Evolutionary conservation across 352 stramenopile genomes (phyloP).

Genomic region (Pythium folliculosum): DNA sequence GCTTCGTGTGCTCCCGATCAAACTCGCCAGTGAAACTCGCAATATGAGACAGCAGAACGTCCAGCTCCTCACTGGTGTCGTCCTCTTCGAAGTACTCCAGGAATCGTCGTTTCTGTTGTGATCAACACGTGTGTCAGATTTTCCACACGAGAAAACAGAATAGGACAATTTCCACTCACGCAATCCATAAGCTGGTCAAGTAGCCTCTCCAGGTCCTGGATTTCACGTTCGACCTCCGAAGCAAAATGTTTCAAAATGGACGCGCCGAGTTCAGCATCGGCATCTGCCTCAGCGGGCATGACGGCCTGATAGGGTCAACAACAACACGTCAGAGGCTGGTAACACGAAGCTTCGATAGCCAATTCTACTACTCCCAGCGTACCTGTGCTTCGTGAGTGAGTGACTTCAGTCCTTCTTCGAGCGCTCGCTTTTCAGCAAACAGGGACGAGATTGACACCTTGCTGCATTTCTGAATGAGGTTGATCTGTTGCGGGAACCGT

Average conservation of each 20-base stretch:
- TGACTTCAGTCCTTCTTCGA: slow-evolving; percentile 64
- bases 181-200: slow-evolving; percentile 57
- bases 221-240: slow-evolving; percentile 57
- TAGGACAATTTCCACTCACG: slow-evolving; percentile 34
- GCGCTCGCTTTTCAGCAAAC: slow-evolving; percentile 65
- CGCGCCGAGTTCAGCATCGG: slow-evolving; percentile 38
- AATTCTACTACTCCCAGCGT: background rate
- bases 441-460: slow-evolving; percentile 71
- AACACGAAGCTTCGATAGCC: background rate
- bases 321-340: background rate
- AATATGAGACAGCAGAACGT: slow-evolving; percentile 73
- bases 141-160: background rate
- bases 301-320: slow-evolving; percentile 20
- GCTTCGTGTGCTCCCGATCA: slow-evolving; percentile 70
- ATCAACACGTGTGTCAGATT: background rate
- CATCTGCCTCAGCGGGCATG: slow-evolving; percentile 22
- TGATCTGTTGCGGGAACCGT: slow-evolving; percentile 78
- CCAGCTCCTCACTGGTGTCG: slow-evolving; percentile 73
- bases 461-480: slow-evolving; percentile 70
- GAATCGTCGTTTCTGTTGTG: slow-evolving; percentile 65
- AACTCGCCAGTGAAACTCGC: slow-evolving; percentile 78
- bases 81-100: slow-evolving; percentile 86
- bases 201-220: slow-evolving; percentile 48
- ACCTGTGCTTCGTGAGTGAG: slow-evolving; percentile 56
- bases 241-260: slow-evolving; percentile 63